A percentile compares a stretch with the other conserved stretches of the same genome.
phyloP scores from a whole-genome alignment of 495 filamentous ascomycete genomes.

The Achaetomiella virescens region DNA sequence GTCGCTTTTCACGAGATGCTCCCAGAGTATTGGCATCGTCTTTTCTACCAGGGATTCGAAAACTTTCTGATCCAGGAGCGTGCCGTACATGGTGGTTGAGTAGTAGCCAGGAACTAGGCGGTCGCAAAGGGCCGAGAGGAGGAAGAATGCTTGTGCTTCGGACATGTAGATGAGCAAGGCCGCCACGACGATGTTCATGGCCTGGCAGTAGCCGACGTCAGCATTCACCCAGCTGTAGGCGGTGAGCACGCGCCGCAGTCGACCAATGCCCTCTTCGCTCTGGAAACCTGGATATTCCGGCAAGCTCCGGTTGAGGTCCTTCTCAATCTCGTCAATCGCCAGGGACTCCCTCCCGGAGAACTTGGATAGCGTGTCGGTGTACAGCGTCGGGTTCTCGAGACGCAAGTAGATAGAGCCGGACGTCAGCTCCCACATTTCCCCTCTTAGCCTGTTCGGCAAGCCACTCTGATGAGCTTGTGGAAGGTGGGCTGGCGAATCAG shows the following conservation, averaged over 20 bases:
- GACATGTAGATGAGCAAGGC: constrained; percentile 98
- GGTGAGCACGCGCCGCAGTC: constrained; percentile 81
- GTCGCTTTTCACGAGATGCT: constrained; percentile 88
- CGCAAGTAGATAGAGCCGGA: constrained; percentile 86
- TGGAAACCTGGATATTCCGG: constrained; percentile 97
- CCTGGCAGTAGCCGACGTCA: constrained; percentile 95
- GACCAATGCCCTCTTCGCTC: constrained; percentile 88
- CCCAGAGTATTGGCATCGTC: constrained; percentile 98
- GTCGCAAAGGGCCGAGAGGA: constrained; percentile 87
- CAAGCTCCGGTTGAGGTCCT: constrained; percentile 90
- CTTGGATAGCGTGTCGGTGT: constrained; percentile 74
- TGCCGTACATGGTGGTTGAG: constrained; percentile 97
- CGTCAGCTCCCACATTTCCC: constrained; percentile 92
- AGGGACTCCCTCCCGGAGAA: constrained; percentile 77
- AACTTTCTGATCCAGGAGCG: constrained; percentile 89
- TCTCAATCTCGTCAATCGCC: constrained; percentile 98
- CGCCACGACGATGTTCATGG: constrained; percentile 98
- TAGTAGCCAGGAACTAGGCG: constrained; percentile 93
- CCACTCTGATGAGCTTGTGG: constrained; percentile 96
- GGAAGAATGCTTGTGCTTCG: constrained; percentile 90
- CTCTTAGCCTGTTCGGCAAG: constrained; percentile 83
- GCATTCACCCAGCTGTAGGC: constrained; percentile 96
- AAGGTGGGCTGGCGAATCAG: constrained; percentile 93
- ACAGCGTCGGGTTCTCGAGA: constrained; percentile 77
- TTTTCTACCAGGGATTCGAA: constrained; percentile 96